Base-by-base conservation (phyloP, 257 asterid genomes). In the Verbascum thapsus region DNA sequence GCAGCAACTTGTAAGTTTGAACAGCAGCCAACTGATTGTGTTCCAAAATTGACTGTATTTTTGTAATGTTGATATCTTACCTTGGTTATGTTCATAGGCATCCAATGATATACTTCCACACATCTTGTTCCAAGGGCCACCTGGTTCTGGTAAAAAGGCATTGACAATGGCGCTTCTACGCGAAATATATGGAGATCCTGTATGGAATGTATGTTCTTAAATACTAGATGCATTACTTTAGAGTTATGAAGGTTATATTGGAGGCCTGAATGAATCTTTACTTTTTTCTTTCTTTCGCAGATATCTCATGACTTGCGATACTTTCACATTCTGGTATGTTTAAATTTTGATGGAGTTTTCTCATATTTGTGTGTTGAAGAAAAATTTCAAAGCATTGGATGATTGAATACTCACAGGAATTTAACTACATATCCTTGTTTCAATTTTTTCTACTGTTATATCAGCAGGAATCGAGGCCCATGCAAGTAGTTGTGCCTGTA, bases 121-220 rank as follows among this genome's bases (percentile, higher is more conserved):
- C 67, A 68, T 88, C 52, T 38, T 88, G 77, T 47, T 88, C 68
- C 84, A 82, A 72, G 96, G 96, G 35, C 86, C 90, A 5, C 79
- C 84, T 16, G 96, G 96, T 58, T 74, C 90, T 11, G 96, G 96
- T 57, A 86, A 85, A 80, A 88, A 85, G 72, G 76, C 95, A 10
- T 70, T 88, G 55, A 60, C 84, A 12, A 79, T 74, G 90, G 90
- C 88, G 35, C 82, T 88, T 73, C 85, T 88, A 47, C 82, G 69
- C 20, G 94, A 86, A 75, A 71, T 88, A 34, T 88, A 76, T 49
- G 96, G 96, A 4, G 87, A 85, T 49, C 49, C 85, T 41, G 84
- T 80, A 72, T 76, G 75, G 78, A 82, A 80, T 69, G 96, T 86
- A 84, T 40, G 90, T 67, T 60, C 7, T 57, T 64, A 18, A 35